Evolutionary conservation across 768 basidiomycete species (phyloP), one percentile per base, ranked within the genome.

Genomic region (Xanthoconium stramineum): DNA sequence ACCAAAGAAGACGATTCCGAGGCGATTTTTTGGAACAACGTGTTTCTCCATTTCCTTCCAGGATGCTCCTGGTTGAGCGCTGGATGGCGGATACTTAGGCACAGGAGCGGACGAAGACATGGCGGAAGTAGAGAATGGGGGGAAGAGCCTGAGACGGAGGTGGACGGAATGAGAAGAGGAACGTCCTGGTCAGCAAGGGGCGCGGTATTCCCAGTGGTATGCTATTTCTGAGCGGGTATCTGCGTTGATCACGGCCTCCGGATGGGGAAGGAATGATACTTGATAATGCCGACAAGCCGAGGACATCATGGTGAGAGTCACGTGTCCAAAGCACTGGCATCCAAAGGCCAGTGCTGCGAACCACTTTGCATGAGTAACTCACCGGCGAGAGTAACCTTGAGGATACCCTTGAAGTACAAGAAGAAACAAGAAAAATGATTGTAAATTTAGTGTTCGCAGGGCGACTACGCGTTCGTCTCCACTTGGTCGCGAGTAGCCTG

Each of bases 1-100:
- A 29, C 78, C 77, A 36, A 72, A 62, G 37, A 79, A 77, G 0
- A 80, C 78, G 40, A 79, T 66, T 13, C 68, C 64, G 6, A 79
- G 65, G 17, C 71, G 68, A 59, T 79, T 79, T 51, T 75, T 69
- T 1, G 78, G 79, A 0, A 79, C 62, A 28, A 77, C 64, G 53
- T 79, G 77, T 44, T 75, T 64, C 46, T 79, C 78, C 13, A 61
- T 52, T 12, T 53, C 58, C 50, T 74, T 74, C 77, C 78, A 79
- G 14, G 72, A 68, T 6, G 67, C 66, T 1, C 72, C 70, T 10
- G 73, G 70, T 33, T 59, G 46, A 13, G 40, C 36, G 37, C 66
- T 64, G 36, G 45, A 13, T 1, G 40, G 5, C 6, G 52, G 35
- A 8, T 44, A 56, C 8, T 58, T 51, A 2, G 24, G 37, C 19